Evolutionary conservation across 192 early-diverging fungal genomes (phyloP).

Genomic region (Coemansia sp.): DNA sequence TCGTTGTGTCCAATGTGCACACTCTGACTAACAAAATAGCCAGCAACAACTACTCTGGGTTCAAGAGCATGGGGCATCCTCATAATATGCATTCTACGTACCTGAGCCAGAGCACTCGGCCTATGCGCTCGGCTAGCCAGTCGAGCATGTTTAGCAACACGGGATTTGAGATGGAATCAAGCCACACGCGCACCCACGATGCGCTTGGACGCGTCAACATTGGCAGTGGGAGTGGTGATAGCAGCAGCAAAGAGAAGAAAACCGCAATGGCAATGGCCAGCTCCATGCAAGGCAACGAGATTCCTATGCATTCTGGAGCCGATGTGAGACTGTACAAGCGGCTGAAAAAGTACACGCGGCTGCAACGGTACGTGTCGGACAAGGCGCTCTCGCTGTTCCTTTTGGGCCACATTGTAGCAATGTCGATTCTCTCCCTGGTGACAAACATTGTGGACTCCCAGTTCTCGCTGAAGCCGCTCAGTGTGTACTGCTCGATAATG

Average conservation of each 20-base stretch:
- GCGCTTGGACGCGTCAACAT: neutral
- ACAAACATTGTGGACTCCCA: slow-evolving; percentile 45
- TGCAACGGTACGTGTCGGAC: slow-evolving; percentile 35
- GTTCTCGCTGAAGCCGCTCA: slow-evolving; percentile 32
- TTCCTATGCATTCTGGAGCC: slow-evolving; percentile 1
- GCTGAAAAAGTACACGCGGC: slow-evolving; percentile 35
- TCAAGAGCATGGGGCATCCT: slow-evolving; percentile 21
- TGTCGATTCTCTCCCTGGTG: slow-evolving; percentile 24
- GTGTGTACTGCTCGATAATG: slow-evolving; percentile 23
- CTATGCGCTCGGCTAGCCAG: slow-evolving; percentile 30
- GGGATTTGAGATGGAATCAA: slow-evolving; percentile 20
- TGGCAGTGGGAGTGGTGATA: neutral
- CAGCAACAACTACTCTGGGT: slow-evolving; percentile 24
- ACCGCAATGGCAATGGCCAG: slow-evolving; percentile 6
- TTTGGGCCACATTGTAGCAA: slow-evolving; percentile 15
- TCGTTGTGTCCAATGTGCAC: slow-evolving; percentile 44
- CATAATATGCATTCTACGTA: slow-evolving; percentile 11
- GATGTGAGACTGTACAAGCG: slow-evolving; percentile 27
- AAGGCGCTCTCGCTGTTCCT: slow-evolving; percentile 21
- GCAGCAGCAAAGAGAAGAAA: slow-evolving; percentile 27
- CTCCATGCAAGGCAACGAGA: slow-evolving; percentile 9
- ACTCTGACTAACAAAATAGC: slow-evolving; percentile 39
- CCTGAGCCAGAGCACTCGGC: slow-evolving; percentile 11
- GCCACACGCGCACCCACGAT: neutral
- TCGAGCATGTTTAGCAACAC: slow-evolving; percentile 46